Base-by-base conservation (phyloP, 345 rosid genomes). In the Rhodamnia argentea region DNA sequence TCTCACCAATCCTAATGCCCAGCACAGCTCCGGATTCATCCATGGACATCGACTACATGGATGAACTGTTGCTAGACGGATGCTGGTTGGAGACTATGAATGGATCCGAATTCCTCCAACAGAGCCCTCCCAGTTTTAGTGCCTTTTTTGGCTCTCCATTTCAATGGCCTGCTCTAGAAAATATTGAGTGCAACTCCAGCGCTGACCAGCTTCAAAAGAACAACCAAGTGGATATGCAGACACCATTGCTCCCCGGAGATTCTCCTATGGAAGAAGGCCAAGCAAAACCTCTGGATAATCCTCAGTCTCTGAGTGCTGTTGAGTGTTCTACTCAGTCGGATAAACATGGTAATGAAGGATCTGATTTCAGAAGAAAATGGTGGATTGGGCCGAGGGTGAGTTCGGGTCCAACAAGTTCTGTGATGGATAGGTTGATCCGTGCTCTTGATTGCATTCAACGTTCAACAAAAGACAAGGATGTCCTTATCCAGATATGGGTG, bases 1-100 rank as follows among this genome's bases (percentile, higher is more conserved):
- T 92, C 44, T 91, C 94, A 62, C 85, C 93, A 10, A 90, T 89
- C 56, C 84, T 90, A 53, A 47, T 89, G 87, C 84, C 84, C 6
- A 88, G 84, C 10, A 75, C 87, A 81, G 88, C 91, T 3, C 58
- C 62, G 20, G 94, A 92, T 91, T 86, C 92, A 8, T 85, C 89
- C 37, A 94, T 94, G 98, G 98, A 97, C 84, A 86, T 90, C 42
- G 98, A 93, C 81, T 91, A 56, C 90, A 92, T 97, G 93, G 93
- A 97, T 89, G 96, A 94, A n/a, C 89, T 97, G 87, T 85, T 97
- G 84, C 89, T 95, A 50, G 97, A 96, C 64, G 99, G 99, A 74
- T 97, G 96, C 92, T 97, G 99, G 98, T 89, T 95, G 88, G 97
- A 97, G 89, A 87, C 97, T 54, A 88, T 94, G n/a, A 94, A 92